Percentiles rank a stretch among this genome's conserved stretches.
These are phyloP conservation scores for Geranomyces variabilis DNA, from an alignment of 192 early-diverging fungal species.

Conservation along the genomic window DNA sequence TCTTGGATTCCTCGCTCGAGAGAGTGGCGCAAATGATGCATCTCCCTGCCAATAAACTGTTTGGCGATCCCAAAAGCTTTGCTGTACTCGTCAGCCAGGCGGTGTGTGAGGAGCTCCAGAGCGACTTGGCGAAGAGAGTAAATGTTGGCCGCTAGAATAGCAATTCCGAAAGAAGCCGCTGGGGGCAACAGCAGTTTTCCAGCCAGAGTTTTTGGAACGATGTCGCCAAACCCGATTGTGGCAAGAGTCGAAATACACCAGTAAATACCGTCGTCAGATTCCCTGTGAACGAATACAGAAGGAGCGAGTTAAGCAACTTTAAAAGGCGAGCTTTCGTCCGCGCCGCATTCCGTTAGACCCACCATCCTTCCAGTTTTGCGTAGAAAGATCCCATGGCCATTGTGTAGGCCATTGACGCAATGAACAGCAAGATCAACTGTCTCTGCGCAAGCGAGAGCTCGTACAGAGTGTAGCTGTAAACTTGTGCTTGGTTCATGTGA, in stretches of 20 bases:
- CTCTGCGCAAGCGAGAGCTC: slow-evolving; percentile 47
- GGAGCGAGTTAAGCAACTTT: background rate
- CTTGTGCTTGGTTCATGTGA: slow-evolving; percentile 39
- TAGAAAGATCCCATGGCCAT: slow-evolving; percentile 36
- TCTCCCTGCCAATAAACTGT: slow-evolving; percentile 19
- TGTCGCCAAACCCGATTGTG: slow-evolving; percentile 58
- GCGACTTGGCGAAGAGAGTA: slow-evolving; percentile 51
- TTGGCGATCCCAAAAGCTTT: slow-evolving; percentile 41
- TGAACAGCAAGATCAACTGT: slow-evolving; percentile 50
- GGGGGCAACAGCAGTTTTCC: slow-evolving; percentile 40
- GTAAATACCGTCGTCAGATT: slow-evolving; percentile 52
- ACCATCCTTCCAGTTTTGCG: slow-evolving; percentile 49
- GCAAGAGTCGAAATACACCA: slow-evolving; percentile 44
- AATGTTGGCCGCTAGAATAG: slow-evolving; percentile 46
- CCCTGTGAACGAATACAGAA: background rate
- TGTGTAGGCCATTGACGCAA: slow-evolving; percentile 44
- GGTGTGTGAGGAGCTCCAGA: slow-evolving; percentile 50
- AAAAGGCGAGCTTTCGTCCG: background rate
- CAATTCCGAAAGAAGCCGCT: slow-evolving; percentile 45
- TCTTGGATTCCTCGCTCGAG: background rate
- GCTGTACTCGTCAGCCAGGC: slow-evolving; percentile 45
- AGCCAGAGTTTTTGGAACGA: slow-evolving; percentile 34
- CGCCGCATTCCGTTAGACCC: too few relatives aligned
- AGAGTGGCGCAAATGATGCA: background rate
- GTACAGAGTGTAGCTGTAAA: slow-evolving; percentile 45